Evolutionary conservation across 768 basidiomycete species (phyloP), one percentile per base, ranked within the genome.

Genomic region (Saitozyma podzolica): DNA sequence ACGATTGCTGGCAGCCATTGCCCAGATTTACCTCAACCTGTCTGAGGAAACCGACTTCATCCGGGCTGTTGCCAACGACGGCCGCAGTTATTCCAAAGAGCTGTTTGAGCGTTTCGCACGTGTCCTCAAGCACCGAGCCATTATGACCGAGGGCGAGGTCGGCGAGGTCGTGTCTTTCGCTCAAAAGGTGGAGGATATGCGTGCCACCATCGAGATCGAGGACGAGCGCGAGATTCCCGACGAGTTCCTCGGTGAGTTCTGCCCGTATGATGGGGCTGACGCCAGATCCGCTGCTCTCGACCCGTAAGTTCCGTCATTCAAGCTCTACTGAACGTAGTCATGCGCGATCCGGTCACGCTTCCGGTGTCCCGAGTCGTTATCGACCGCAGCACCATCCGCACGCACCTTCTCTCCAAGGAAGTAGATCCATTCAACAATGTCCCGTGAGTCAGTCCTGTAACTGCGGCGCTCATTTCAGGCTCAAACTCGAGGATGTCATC

Each of bases 381-480:
- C 49, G 96, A 99, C 78, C 86, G 90, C 20, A 83, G 89, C 1
- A 97, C 94, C 2, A 98, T 99, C 82, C 95, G 95, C 72, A 89
- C 92, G 0, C 93, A 96, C 78, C 81, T 97, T 42, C 82, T 99
- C 17, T 95, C 92, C 0, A 94, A 96, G 71, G 80, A 87, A 16
- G 90, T 87, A 57, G 96, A 99, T 79, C 96, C 96, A 0, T 99
- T 98, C 85, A 99, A 97, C 80, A 88, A 96, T 39, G 82, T 84
- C 41, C 91, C 95, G 93, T 92, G 70, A 67, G 87, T 80, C 8
- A 49, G 16, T 40, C 56, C 62, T 8, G 59, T 54, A 17, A 63
- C 40, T 58, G 39, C 37, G 40, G 43, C 64, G 40, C 50, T 54
- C 39, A 14, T 17, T 42, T 6, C 49, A 76, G 65, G 50, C 71